Percentiles rank a stretch among this genome's conserved stretches.
These are phyloP conservation scores for Knufia fluminis DNA, from an alignment of 2,329 filamentous ascomycete genomes.

Conservation along the genomic window DNA sequence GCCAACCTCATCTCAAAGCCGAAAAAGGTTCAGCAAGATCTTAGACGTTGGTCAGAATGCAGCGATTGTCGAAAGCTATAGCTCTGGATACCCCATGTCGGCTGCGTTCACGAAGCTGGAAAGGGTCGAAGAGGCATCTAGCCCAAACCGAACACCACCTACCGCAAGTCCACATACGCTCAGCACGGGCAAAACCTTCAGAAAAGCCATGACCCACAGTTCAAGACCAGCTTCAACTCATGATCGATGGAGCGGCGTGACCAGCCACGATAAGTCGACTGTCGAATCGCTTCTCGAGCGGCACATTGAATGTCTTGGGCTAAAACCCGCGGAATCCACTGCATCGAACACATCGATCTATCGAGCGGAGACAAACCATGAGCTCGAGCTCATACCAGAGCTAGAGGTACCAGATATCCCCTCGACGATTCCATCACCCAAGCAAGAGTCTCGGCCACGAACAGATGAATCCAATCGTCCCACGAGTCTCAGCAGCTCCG, in stretches of 20 bases:
- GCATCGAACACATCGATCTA: neutral
- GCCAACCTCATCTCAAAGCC: conserved; percentile 24
- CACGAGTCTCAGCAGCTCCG: conserved; percentile 18
- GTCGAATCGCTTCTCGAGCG: conserved; percentile 23
- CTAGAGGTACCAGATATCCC: neutral
- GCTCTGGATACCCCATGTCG: neutral
- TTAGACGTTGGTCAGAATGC: conserved; percentile 22
- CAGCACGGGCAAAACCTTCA: neutral
- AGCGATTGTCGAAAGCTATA: neutral
- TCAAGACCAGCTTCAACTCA: neutral
- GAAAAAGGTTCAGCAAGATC: conserved; percentile 26
- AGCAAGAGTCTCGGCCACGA: conserved; percentile 10
- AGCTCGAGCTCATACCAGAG: neutral
- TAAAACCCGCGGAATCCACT: conserved; percentile 10
- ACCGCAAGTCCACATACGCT: neutral
- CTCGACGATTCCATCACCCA: neutral
- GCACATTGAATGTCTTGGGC: conserved; percentile 23
- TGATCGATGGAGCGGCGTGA: conserved; percentile 9
- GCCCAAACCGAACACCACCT: neutral
- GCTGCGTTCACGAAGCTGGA: neutral
- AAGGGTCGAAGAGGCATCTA: neutral
- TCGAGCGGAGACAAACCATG: neutral
- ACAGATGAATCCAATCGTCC: conserved; percentile 15
- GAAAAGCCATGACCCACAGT: neutral
- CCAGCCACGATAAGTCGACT: conserved; percentile 22